phyloP scores from a whole-genome alignment of 2,329 filamentous ascomycete genomes.

The Samsoniella hepiali region DNA sequence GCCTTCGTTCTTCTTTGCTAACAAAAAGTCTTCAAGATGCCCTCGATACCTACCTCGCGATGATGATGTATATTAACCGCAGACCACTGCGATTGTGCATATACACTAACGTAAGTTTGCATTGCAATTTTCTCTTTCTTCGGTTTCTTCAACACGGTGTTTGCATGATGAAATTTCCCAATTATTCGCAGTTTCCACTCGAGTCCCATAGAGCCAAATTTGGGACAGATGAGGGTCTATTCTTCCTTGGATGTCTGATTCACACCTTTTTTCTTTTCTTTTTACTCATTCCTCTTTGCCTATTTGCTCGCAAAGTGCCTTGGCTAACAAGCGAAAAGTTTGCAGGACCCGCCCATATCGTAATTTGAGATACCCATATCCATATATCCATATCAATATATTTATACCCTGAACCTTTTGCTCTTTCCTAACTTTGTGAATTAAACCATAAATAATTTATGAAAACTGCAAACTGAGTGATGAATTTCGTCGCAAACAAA shows the following conservation, averaged over 20 bases:
- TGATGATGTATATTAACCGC: conserved; percentile 1
- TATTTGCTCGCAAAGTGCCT: neutral
- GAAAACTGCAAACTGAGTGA: too few relatives aligned
- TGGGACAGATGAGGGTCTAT: conserved; percentile 65
- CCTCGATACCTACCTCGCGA: neutral
- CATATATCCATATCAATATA: neutral
- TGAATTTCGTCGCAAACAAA: too few relatives aligned
- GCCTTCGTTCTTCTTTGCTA: neutral
- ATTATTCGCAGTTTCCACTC: conserved; percentile 89
- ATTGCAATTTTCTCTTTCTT: conserved; percentile 18
- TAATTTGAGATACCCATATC: conserved; percentile 3
- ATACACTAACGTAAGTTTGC: conserved; percentile 18
- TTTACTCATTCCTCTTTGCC: neutral
- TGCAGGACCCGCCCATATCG: conserved; percentile 12
- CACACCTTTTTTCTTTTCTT: conserved; percentile 25
- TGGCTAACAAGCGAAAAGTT: conserved; percentile 27
- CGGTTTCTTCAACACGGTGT: conserved; percentile 18
- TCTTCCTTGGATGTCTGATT: conserved; percentile 78
- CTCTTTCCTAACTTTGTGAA: too few relatives aligned
- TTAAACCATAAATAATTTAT: too few relatives aligned
- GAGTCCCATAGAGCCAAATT: conserved; percentile 67
- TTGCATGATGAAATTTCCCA: conserved; percentile 69
- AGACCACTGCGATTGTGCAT: neutral
- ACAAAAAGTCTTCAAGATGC: conserved; percentile 1
- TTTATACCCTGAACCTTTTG: too few relatives aligned